phyloP scores from a whole-genome alignment of 148 eudicot species.

The Fagopyrum esculentum region DNA sequence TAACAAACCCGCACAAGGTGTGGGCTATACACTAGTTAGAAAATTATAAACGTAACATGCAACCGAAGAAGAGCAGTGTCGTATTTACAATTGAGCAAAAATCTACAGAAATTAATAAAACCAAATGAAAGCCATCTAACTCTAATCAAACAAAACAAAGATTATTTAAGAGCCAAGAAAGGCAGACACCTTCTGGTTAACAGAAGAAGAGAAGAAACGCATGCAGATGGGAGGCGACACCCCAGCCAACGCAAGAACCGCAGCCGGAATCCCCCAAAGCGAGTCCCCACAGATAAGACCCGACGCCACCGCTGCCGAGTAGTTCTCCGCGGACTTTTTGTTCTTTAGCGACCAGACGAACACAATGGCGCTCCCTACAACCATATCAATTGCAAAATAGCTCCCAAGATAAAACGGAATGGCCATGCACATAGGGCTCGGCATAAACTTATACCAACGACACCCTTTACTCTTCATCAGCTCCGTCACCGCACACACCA shows the following conservation, averaged over 20 bases:
- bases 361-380: slow-evolving; percentile 58
- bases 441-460: slow-evolving; percentile 37
- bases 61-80: no score
- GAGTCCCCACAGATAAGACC: slow-evolving; percentile 83
- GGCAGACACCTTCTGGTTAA: slow-evolving; percentile 30
- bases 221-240: slow-evolving; percentile 65
- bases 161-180: slow-evolving; percentile 22
- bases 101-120: no score
- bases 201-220: slow-evolving; percentile 42
- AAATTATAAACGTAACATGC: no score
- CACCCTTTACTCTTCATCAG: slow-evolving; percentile 19
- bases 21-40: no score
- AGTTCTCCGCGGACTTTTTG: slow-evolving; percentile 50
- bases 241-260: slow-evolving; percentile 55
- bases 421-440: slow-evolving; percentile 81
- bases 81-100: no score
- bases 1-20: no score
- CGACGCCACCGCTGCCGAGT: slow-evolving; percentile 67
- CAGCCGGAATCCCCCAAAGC: slow-evolving; percentile 67
- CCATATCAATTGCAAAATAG: slow-evolving; percentile 69
- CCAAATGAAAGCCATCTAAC: no score
- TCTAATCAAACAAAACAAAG: no score
- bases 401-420: slow-evolving; percentile 70
- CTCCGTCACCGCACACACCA: slow-evolving; percentile 40
- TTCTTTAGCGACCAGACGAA: slow-evolving; percentile 38